phyloP scores from a whole-genome alignment of 2,329 filamentous ascomycete genomes.

The Colletotrichum acutatum region DNA sequence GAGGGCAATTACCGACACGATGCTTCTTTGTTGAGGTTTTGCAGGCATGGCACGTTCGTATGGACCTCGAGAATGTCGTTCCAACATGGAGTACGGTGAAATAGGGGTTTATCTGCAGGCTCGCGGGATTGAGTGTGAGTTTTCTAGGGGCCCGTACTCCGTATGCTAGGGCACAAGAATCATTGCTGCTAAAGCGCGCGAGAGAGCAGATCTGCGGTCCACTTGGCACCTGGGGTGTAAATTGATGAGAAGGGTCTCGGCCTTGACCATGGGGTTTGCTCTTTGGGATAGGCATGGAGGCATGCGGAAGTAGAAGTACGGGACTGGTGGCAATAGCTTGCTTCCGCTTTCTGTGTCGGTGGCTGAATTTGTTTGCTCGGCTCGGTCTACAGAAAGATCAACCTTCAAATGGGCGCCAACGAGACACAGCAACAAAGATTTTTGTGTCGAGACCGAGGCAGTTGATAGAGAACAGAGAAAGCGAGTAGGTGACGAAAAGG shows the following conservation, averaged over 20 bases:
- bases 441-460: background rate
- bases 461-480: background rate
- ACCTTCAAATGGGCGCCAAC: background rate
- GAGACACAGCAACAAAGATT: background rate
- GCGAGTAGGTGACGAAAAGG: background rate
- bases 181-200: constrained; percentile 17
- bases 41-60: background rate
- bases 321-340: background rate
- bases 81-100: background rate
- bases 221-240: constrained; percentile 3
- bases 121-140: background rate
- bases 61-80: background rate
- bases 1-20: constrained; percentile 17
- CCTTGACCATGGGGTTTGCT: constrained; percentile 3
- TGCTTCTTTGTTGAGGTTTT: background rate
- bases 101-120: constrained; percentile 24
- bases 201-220: constrained; percentile 22
- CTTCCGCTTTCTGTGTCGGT: background rate
- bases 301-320: background rate
- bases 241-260: constrained; percentile 4
- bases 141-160: background rate
- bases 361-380: background rate
- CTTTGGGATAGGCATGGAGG: background rate
- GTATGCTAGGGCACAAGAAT: background rate
- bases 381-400: background rate